These are phyloP conservation scores for Alternaria arborescens DNA, from an alignment of 2,329 filamentous ascomycete genomes.

Conservation along the genomic window DNA sequence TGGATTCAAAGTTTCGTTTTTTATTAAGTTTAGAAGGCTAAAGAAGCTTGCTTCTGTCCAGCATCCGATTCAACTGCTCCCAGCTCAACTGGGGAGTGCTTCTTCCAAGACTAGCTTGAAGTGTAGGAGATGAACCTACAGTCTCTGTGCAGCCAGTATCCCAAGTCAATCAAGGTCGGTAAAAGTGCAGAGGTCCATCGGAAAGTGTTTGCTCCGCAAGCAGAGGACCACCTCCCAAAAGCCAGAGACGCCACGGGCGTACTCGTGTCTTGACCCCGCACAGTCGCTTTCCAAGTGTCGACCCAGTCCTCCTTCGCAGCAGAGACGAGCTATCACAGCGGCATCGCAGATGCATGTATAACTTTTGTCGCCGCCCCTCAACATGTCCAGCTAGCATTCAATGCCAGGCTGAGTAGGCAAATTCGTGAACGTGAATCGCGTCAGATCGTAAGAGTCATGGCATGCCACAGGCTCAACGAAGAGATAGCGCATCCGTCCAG, in stretches of 20 bases:
- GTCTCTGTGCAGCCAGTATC: constrained; percentile 32
- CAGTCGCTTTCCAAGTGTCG: constrained; percentile 13
- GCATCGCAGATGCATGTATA: constrained; percentile 52
- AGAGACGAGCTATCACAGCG: constrained; percentile 46
- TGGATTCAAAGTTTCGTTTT: constrained; percentile 37
- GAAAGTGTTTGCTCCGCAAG: constrained; percentile 48
- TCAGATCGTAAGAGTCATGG: constrained; percentile 44
- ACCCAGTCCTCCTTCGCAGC: constrained; percentile 29
- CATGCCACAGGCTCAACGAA: constrained; percentile 50
- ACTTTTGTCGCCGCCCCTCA: constrained; percentile 51
- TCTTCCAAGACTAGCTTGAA: constrained; percentile 56
- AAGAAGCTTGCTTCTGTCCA: constrained; percentile 56
- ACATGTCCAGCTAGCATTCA: constrained; percentile 50
- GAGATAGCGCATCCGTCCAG: constrained; percentile 45
- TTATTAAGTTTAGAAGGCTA: constrained; percentile 52
- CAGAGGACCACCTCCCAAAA: constrained; percentile 48
- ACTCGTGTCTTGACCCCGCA: constrained; percentile 39
- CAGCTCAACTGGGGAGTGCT: constrained; percentile 44
- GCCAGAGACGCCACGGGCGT: constrained; percentile 43
- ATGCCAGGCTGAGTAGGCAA: constrained; percentile 48
- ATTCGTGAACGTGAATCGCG: constrained; percentile 40
- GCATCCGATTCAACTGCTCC: constrained; percentile 61
- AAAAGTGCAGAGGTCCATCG: constrained; percentile 49
- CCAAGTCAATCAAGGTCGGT: constrained; percentile 25
- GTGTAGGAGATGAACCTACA: constrained; percentile 65